These are phyloP conservation scores for Aspergillus coremiiformis DNA, from an alignment of 495 filamentous ascomycete species.

Conservation along the genomic window DNA sequence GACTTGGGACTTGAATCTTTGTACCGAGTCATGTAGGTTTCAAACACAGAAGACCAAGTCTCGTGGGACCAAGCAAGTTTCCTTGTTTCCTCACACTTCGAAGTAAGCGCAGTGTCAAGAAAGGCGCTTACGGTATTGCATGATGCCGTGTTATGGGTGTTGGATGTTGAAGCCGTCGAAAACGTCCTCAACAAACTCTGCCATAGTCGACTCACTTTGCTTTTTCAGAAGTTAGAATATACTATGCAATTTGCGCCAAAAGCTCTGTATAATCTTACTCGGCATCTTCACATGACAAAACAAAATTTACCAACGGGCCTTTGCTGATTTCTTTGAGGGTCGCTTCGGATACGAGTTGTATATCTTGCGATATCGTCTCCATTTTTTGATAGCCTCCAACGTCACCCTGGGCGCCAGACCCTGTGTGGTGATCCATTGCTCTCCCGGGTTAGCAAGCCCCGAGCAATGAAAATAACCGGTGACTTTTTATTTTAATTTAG, in stretches of 20 bases:
- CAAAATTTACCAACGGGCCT: conserved; percentile 35
- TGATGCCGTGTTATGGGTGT: conserved; percentile 34
- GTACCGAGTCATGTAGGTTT: conserved; percentile 65
- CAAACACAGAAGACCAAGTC: conserved; percentile 54
- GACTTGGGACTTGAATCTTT: conserved; percentile 68
- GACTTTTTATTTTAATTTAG: background rate
- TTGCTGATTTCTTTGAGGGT: conserved; percentile 32
- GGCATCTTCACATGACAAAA: conserved; percentile 25
- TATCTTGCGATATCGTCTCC: conserved; percentile 29
- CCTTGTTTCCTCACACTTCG: conserved; percentile 26
- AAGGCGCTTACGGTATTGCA: conserved; percentile 43
- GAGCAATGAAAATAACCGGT: conserved; percentile 1
- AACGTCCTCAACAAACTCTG: conserved; percentile 32
- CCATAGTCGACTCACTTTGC: conserved; percentile 34
- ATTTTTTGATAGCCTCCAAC: conserved; percentile 20
- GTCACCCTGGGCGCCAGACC: conserved; percentile 8
- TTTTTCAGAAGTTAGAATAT: conserved; percentile 20
- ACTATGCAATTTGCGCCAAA: background rate
- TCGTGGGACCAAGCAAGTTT: conserved; percentile 40
- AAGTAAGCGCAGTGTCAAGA: conserved; percentile 36
- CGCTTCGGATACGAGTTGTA: conserved; percentile 34
- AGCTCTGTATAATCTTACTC: conserved; percentile 22
- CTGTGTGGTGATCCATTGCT: conserved; percentile 21
- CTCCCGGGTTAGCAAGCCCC: conserved; percentile 15
- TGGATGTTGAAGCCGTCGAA: conserved; percentile 31